phyloP scores from a whole-genome alignment of 257 asterid species.

The Penstemon newberryi region DNA sequence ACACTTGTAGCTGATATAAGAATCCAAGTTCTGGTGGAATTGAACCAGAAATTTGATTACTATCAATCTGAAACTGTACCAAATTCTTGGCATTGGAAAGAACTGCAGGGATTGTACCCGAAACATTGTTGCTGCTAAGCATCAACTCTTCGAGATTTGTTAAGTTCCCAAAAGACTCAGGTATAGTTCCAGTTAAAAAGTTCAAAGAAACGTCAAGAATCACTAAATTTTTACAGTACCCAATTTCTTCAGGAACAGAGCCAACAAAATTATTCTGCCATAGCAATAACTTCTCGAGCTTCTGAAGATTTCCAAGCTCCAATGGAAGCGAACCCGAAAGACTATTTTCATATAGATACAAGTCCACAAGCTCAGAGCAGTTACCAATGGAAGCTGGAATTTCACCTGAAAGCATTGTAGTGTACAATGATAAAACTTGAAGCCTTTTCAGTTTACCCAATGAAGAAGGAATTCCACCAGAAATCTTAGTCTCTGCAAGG shows the following conservation, averaged over 20 bases:
- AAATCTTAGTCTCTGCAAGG: slow-evolving; percentile 67
- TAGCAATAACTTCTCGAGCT: slow-evolving; percentile 57
- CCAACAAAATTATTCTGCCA: slow-evolving; percentile 72
- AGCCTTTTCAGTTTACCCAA: slow-evolving; percentile 54
- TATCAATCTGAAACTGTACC: slow-evolving; percentile 65
- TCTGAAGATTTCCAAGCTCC: slow-evolving; percentile 65
- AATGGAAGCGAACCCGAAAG: slow-evolving; percentile 61
- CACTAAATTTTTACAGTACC: slow-evolving; percentile 50
- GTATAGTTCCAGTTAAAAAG: slow-evolving; percentile 51
- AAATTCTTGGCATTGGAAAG: slow-evolving; percentile 60
- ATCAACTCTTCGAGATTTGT: slow-evolving; percentile 64
- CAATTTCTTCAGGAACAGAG: slow-evolving; percentile 55
- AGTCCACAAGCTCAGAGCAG: slow-evolving; percentile 61
- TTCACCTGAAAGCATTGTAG: slow-evolving; percentile 70
- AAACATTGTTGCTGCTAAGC: slow-evolving; percentile 72
- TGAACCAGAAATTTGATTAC: slow-evolving; percentile 65
- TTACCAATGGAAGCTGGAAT: slow-evolving; percentile 64
- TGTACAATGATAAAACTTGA: slow-evolving; percentile 60
- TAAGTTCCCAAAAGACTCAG: slow-evolving; percentile 60
- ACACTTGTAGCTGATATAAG: slow-evolving; percentile 49
- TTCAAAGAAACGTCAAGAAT: slow-evolving; percentile 63
- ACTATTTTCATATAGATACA: slow-evolving; percentile 61
- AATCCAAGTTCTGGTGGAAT: slow-evolving; percentile 63
- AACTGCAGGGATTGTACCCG: slow-evolving; percentile 72
- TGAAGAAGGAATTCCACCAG: slow-evolving; percentile 61